phyloP scores from a whole-genome alignment of 78 protist species.

The Creolimax fragrantissima region DNA sequence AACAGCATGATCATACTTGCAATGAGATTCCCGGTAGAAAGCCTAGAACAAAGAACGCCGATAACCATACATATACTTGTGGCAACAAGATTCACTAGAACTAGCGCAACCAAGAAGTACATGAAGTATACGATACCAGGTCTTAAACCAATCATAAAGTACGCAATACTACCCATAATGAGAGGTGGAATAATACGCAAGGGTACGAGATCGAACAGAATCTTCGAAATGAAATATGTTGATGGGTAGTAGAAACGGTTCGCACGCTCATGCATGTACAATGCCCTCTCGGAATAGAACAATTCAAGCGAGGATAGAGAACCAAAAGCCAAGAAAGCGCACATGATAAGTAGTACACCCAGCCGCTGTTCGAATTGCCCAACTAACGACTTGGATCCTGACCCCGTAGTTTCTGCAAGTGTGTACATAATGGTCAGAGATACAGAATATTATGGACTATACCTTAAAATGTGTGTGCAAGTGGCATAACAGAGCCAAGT shows the following conservation, averaged over 20 bases:
- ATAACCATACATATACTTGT: conserved; percentile 56
- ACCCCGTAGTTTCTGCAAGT: too few relatives aligned
- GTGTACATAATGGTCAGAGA: too few relatives aligned
- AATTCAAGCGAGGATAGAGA: conserved; percentile 46
- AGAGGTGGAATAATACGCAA: conserved; percentile 68
- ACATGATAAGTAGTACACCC: conserved; percentile 18
- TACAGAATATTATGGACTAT: too few relatives aligned
- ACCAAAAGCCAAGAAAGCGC: conserved; percentile 45
- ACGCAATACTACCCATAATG: conserved; percentile 55
- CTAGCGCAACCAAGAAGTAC: conserved; percentile 41
- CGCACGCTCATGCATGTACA: conserved; percentile 49
- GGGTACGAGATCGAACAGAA: conserved; percentile 58
- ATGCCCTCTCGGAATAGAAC: conserved; percentile 12
- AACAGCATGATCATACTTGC: conserved; percentile 42
- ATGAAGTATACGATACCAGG: conserved; percentile 35
- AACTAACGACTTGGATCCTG: background rate
- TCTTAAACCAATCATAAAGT: conserved; percentile 64
- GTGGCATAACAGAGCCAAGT: too few relatives aligned
- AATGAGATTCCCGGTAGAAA: conserved; percentile 54
- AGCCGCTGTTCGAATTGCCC: conserved; percentile 14
- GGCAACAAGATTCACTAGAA: conserved; percentile 46
- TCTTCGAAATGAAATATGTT: conserved; percentile 48
- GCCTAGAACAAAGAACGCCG: conserved; percentile 34
- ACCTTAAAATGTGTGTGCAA: too few relatives aligned
- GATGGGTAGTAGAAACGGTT: conserved; percentile 55